Evolutionary conservation across 108 stramenopile genomes (phyloP), one percentile per base, ranked within the genome.

Genomic region (Seminavis robusta): DNA sequence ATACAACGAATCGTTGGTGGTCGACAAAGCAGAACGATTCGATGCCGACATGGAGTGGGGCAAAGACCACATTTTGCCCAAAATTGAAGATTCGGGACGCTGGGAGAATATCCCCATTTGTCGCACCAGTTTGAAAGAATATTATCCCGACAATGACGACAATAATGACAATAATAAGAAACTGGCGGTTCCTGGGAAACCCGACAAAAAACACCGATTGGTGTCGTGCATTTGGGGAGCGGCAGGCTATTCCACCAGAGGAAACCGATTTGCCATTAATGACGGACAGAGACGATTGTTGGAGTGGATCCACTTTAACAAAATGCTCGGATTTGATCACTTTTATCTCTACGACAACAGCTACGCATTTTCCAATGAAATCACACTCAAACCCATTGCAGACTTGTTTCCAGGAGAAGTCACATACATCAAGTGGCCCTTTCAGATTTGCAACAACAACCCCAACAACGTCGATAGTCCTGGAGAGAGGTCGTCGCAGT

Each of bases 61-160:
- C 2, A 56, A 64, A 17, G 49, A 81, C 1, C 88, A 90, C 47
- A 50, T 88, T n/a, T 52, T 94, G 40, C 92, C 92, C 0, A 43
- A 39, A 17, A 61, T 90, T 26, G 82, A 88, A 38, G 76, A 86
- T 45, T 79, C 77, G 7, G 92, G 92, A 43, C 77, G 92, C 37
- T 94, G 92, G 92, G 83, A 80, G 53, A 94, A 94, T 55, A 78
- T 94, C 47, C 83, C 83, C 0, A 74, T 84, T 50, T 84, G 83
- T 31, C 59, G 65, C 56, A 76, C 83, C 17, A 64, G 70, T 28
- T 53, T 84, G 1, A 64, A 73, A 66, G 52, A 52, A 24, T 82
- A 78, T 39, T 63, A 34, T 20, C 45, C 49, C 3, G 4, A n/a
- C n/a, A n/a, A n/a, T n/a, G n/a, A n/a, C n/a, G n/a, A n/a, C n/a